Evolutionary conservation across 805 yeast genomes (phyloP), one percentile per base, ranked within the genome.

Genomic region (Zygotorulaspora florentina): DNA sequence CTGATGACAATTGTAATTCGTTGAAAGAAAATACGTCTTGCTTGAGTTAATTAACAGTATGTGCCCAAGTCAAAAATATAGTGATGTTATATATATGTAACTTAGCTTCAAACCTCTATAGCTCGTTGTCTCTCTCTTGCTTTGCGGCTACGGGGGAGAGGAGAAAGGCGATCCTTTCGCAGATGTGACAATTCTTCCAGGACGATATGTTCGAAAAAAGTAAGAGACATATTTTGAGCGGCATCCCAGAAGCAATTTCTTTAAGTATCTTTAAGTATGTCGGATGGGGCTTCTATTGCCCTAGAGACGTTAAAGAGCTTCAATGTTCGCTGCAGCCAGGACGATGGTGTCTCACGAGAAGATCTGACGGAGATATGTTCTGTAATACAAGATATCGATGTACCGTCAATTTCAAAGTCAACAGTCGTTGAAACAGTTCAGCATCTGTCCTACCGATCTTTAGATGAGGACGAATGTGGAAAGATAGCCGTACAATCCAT

Each of bases 391-490:
- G 4, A 9, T 29, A 29, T 29, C 8, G 33, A 13, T 9, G 15
- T 8, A 13, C 8, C n/a, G 15, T 12, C n/a, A 12, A 4, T 29
- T 12, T 29, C 33, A 13, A 29, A 9, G 8, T 5, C n/a, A 12
- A 8, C 9, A 12, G 6, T 29, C 5, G 16, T 33, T 8, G 36
- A 33, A 16, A 33, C 36, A 5, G 20, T 33, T 16, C 20, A 33
- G 36, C 35, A 42, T 35, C 44, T 48, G 5, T 42, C 52, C 10
- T 48, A 42, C 28, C 34, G 42, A 13, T 16, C 42, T 13, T 23
- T 48, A 11, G 41, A 45, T 37, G 33, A 23, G 2, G 45, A 40
- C 8, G 27, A 25, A n/a, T 33, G 28, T 42, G 40, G 48, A 8
- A 12, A 35, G 15, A 10, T 34, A 11, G 30, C 41, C 6, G 16